A percentile compares a stretch with the other conserved stretches of the same genome.
Evolutionary conservation across 345 rosid genomes (phyloP).

Genomic region (Brassica juncea): DNA sequence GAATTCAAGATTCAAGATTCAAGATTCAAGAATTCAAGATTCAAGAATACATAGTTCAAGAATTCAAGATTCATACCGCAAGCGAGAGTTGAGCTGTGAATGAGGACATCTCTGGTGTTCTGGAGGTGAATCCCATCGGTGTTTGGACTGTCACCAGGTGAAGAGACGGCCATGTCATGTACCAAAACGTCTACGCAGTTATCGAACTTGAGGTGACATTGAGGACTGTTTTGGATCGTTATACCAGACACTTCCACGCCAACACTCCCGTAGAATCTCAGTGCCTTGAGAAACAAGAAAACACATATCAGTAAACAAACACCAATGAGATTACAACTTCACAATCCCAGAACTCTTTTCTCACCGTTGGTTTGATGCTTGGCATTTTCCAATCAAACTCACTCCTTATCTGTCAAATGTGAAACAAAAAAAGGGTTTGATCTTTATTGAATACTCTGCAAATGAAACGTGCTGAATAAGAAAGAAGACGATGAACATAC

Average conservation of each 20-base stretch:
- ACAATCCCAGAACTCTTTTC: slow-evolving; percentile 1
- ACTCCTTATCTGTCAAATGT: slow-evolving; percentile 56
- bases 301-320: slow-evolving; percentile 20
- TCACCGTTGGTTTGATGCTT: slow-evolving; percentile 85
- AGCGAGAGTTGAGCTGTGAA: slow-evolving; percentile 68
- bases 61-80: slow-evolving; percentile 58
- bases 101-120: slow-evolving; percentile 81
- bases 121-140: slow-evolving; percentile 97
- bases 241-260: slow-evolving; percentile 85
- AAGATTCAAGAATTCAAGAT: neutral
- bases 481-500: slow-evolving; percentile 44
- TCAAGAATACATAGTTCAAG: neutral
- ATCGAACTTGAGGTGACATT: slow-evolving; percentile 96
- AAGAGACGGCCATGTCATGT: slow-evolving; percentile 64
- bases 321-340: neutral
- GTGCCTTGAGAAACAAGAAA: slow-evolving; percentile 63
- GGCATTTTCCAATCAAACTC: slow-evolving; percentile 72
- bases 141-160: slow-evolving; percentile 96
- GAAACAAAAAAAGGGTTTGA: slow-evolving; percentile 30
- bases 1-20: slow-evolving; percentile 1
- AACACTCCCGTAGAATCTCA: slow-evolving; percentile 87
- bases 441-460: neutral
- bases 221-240: slow-evolving; percentile 92
- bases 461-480: neutral
- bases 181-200: slow-evolving; percentile 78